Base-by-base conservation (phyloP, 2,329 filamentous ascomycete genomes). In the Arachnomyces sp. region DNA sequence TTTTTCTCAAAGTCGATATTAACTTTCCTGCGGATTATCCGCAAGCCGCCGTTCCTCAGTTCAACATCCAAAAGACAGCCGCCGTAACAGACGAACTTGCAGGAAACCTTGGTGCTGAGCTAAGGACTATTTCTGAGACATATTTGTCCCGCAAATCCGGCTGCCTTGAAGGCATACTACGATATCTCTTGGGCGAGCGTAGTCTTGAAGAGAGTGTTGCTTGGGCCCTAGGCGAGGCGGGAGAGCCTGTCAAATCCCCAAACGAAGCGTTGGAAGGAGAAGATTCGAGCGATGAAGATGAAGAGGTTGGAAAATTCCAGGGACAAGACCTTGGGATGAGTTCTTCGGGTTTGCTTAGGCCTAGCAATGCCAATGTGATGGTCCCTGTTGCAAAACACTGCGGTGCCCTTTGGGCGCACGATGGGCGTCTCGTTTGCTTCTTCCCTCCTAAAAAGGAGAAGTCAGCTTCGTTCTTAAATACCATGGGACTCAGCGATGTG, bases 281-380 rank as follows among this genome's bases (percentile, higher is more conserved):
- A 48, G 90, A 85, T 49, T 95, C 87, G 2, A 93, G 84, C 52
- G 82, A 87, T 46, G 82, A 86, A 44, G 84, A 89, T 48, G 85
- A 89, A 42, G 63, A 66, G 43, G 57, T 68, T 40, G 60, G 63
- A 12, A 46, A 64, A 53, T 58, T 59, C 42, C 61, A 65, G 39
- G 63, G 58, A 15, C 63, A 68, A 40, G 64, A 66, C 31, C 49
- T 72, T 38, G 66, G 66, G 17, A 61, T 66, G 56, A 68, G 70
- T 45, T 70, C 61, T 18, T 67, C 72, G 42, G 72, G 73, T 42
- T 59, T 71, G 14, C 66, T 77, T 46, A 67, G 69, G 34, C 66
- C 68, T 7, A 64, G 72, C 17, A 75, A 75, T 71, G 59, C 77
- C 64, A 79, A 79, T 56, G 71, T 76, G 37, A 80, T 79, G 53